Evolutionary conservation across 2,329 filamentous ascomycete genomes (phyloP), one percentile per base, ranked within the genome.

Genomic region (Aureobasidium uvarum): DNA sequence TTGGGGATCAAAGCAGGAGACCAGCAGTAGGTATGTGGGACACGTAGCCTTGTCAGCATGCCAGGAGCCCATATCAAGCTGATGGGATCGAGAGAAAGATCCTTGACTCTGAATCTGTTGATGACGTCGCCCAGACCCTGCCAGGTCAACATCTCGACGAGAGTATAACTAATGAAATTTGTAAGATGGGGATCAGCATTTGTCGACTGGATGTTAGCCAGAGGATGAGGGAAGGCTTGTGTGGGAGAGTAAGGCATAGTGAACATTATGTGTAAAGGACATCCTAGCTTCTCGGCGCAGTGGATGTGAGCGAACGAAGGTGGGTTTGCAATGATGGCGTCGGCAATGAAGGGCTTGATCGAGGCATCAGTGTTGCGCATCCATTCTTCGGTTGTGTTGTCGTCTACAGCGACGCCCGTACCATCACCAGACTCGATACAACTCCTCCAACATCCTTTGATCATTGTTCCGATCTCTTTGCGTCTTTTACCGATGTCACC

Each of bases 11-110:
- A 78, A 1, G 89, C 85, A 0, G 90, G 89, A 0, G 90, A 93
- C 93, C 93, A 97, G 77, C 92, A 95, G 74, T 97, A 98, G 0
- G 94, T 96, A 70, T 91, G 91, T 0, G 93, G 92, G n/a, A 97
- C 84, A 50, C 85, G 85, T 38, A 97, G 79, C 38, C 91, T 86
- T 51, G 85, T 87, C 16, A 96, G 80, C 74, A 96, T 84, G 3
- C 89, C 90, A 10, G 93, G 92, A 2, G 90, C 93, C 84, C 89
- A 94, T 56, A 96, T 87, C 8, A 91, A 80, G 67, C 89, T 92
- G 48, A 97, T 82, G 0, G 89, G 85, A 51, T 95, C 89, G 0
- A 97, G 80, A 31, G 89, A 89, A 1, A 96, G 81, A 7, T 84
- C 84, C 66, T 87, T 87, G 68, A 88, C 86, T 62, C 92, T 83